A percentile compares a stretch with the other conserved stretches of the same genome.
These are phyloP conservation scores for Aspergillus pseudoglaucus DNA, from an alignment of 2,329 filamentous ascomycete genomes.

Conservation along the genomic window DNA sequence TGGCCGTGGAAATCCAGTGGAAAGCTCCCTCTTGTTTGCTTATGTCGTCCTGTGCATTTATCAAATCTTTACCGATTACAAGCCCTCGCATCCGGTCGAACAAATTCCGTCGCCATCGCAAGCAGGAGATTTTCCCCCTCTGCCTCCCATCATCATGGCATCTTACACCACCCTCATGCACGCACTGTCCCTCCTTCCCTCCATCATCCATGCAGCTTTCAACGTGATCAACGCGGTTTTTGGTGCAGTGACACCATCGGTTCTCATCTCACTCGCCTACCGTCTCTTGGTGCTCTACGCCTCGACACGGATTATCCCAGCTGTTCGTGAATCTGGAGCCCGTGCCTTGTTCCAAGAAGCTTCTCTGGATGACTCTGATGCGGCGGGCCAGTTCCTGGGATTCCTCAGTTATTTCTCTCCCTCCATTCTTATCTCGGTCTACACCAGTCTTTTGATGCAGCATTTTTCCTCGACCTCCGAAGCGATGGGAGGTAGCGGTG, in stretches of 20 bases:
- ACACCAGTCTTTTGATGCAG: conserved; percentile 90
- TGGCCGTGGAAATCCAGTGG: conserved; percentile 87
- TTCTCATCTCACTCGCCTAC: conserved; percentile 91
- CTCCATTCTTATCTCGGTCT: conserved; percentile 89
- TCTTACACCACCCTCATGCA: conserved; percentile 90
- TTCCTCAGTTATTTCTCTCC: conserved; percentile 92
- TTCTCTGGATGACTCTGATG: conserved; percentile 76
- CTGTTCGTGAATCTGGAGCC: conserved; percentile 79
- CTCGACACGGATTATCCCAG: conserved; percentile 90
- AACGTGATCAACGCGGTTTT: conserved; percentile 86
- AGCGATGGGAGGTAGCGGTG: conserved; percentile 55
- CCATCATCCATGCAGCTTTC: conserved; percentile 73
- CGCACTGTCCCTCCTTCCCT: conserved; percentile 73
- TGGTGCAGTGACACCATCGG: conserved; percentile 89
- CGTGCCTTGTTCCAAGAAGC: conserved; percentile 77
- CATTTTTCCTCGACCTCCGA: conserved; percentile 73
- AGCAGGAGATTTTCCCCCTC: conserved; percentile 72
- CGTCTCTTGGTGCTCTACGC: conserved; percentile 93
- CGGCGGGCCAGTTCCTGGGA: conserved; percentile 70
- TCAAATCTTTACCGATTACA: conserved; percentile 98
- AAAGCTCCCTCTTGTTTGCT: conserved; percentile 90
- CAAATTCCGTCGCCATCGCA: conserved; percentile 53
- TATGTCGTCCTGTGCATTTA: conserved; percentile 98
- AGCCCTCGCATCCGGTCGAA: conserved; percentile 64
- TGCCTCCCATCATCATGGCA: conserved; percentile 96